These are phyloP conservation scores for Coffea eugenioides DNA, from an alignment of 257 asterid genomes.

Conservation along the genomic window DNA sequence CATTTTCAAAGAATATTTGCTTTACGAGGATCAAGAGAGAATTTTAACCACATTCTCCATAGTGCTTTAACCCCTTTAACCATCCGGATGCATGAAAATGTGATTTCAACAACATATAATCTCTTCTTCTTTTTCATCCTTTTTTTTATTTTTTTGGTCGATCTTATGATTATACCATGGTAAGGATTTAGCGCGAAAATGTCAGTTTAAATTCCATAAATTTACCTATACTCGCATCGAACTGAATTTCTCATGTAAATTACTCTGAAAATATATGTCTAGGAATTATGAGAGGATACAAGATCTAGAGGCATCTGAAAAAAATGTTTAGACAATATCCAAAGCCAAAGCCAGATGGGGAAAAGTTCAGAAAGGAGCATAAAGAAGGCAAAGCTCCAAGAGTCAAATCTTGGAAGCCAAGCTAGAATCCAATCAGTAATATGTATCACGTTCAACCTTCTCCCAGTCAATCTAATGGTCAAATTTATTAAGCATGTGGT, in stretches of 20 bases:
- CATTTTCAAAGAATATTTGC: background rate
- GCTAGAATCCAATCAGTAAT: constrained; percentile 11
- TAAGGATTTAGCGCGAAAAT: background rate
- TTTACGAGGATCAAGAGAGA: background rate
- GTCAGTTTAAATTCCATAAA: background rate
- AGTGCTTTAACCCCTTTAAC: background rate
- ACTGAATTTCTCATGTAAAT: background rate
- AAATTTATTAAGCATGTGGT: background rate
- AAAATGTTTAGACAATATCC: background rate
- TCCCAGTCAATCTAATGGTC: background rate
- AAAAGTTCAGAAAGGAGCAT: background rate
- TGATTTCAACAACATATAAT: too few relatives aligned
- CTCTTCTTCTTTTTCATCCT: too few relatives aligned
- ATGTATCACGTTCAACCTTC: background rate
- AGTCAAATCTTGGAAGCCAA: constrained; percentile 26
- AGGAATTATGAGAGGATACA: background rate
- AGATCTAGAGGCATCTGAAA: background rate
- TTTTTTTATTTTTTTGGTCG: too few relatives aligned
- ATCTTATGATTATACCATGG: background rate
- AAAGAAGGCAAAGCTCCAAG: background rate
- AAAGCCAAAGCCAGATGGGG: background rate
- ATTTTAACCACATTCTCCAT: too few relatives aligned
- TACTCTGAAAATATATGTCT: background rate
- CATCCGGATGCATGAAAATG: background rate
- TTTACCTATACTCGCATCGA: background rate